Evolutionary conservation across 1,284 basidiomycete genomes (phyloP), one percentile per base, ranked within the genome.

Genomic region (Apiotrichum domesticum): DNA sequence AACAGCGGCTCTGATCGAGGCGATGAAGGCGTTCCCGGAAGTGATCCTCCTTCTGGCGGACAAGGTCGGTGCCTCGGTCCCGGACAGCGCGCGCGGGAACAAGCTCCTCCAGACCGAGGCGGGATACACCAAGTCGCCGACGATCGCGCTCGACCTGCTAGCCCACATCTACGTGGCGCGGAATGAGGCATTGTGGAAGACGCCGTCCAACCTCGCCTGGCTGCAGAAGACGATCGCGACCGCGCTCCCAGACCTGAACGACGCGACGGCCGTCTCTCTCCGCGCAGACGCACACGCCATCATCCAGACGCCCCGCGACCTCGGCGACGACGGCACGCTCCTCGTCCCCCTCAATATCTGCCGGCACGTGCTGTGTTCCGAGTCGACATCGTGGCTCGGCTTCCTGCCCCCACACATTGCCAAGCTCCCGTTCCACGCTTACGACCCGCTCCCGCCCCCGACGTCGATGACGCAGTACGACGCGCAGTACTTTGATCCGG

Each of bases 121-220:
- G 0, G 86, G 87, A 52, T 81, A 81, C 43, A 80, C 77, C 86
- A 69, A 81, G 8, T 76, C 80, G 37, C 78, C 82, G 1, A 73
- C 63, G 1, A 77, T 71, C 21, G 63, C 71, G 21, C 60, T 80
- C 3, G 79, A 81, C 61, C 82, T 94, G 10, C 81, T 95, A 9
- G 87, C 88, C 0, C 88, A 91, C 68, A 82, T 95, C 37, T 96
- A 96, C 71, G 88, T 82, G 1, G 83, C 86, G 47, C 86, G 89
- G 6, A 87, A 88, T 0, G 79, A 78, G 13, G 75, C 85, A 0
- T 72, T 94, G 6, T 96, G 91, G 91, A 95, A 93, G 77, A 83
- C 86, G 9, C 76, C 85, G 0, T 67, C 74, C 0, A 77, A 83
- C n/a, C 71, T 82, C 0, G 67, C 80, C 0, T 96, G 92, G 90